Percentiles rank a stretch among this genome's conserved stretches.
Conservation (phyloP, 179 eudicot genomes). For the Silene vulgaris region DNA sequence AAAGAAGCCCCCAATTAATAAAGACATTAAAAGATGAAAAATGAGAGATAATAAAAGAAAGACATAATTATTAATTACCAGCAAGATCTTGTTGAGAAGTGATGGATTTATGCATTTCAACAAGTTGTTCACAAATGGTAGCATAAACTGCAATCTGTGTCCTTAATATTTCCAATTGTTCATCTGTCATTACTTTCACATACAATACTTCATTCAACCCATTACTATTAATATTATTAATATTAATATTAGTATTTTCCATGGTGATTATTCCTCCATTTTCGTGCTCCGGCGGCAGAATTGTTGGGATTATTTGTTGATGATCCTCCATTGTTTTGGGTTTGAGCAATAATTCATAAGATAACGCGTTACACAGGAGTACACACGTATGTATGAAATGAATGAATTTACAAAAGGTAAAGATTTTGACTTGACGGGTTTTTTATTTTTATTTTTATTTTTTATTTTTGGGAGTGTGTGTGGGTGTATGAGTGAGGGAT, state of each 20-base stretch:
- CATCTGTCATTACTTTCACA: constrained; percentile 92
- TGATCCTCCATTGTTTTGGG: no score
- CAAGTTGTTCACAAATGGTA: constrained; percentile 81
- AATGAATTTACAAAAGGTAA: background rate
- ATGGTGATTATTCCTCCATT: background rate
- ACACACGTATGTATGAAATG: no score
- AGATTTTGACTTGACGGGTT: no score
- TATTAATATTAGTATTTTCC: constrained; percentile 10
- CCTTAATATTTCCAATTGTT: constrained; percentile 72
- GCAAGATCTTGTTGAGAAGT: constrained; percentile 77
- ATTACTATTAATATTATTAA: background rate
- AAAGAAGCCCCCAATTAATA: background rate
- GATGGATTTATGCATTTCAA: constrained; percentile 71
- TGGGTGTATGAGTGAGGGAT: constrained; percentile 9
- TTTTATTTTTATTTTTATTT: no score
- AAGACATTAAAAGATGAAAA: background rate
- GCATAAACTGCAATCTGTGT: constrained; percentile 89
- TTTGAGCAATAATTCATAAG: no score
- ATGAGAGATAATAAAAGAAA: background rate
- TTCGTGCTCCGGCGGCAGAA: background rate
- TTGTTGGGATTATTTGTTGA: no score
- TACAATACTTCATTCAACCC: constrained; percentile 36
- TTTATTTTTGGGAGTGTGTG: background rate
- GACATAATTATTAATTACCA: constrained; percentile 35
- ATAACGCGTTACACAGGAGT: no score